Evolutionary conservation across 176 grass and related monocot genomes (phyloP), one percentile per base, ranked within the genome.

Genomic region (Eleusine coracana): DNA sequence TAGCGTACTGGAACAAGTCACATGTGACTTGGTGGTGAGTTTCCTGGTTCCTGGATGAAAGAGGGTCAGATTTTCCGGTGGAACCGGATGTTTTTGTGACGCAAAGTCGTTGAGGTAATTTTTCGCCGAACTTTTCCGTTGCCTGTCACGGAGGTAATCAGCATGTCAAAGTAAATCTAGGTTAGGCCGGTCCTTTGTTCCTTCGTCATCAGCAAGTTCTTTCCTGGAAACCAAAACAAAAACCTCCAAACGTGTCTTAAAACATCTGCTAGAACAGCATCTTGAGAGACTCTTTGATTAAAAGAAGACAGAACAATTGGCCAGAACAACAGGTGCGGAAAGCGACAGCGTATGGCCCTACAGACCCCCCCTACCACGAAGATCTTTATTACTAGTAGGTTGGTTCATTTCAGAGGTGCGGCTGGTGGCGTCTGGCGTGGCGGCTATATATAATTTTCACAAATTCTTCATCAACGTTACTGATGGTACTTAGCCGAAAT

Each of bases 1-100:
- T 86, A 50, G 77, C 72, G 84, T 77, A 23, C 38, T 66, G 72
- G 55, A 77, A 71, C 15, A 71, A 75, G 76, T 14, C 64, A 66
- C 79, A 52, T n/a, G 65, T 73, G 66, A 52, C 42, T 64, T 12
- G 70, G 27, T 37, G 52, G 64, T 54, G 55, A 31, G 54, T 64
- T 64, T 70, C 31, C 31, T 34, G 31, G 31, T 34, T 37, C 72
- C 54, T 27, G 29, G 20, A 55, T 21, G 59, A 52, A 54, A 79
- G 39, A 72, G 10, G 10, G 52, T 10, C 3, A 41, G 18, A 44
- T 56, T 60, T 89, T 75, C 46, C 41, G 10, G 60, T 21, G 63
- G 12, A 15, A 60, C 56, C 21, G 7, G 21, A 23, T 28, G 23
- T 12, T 13, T 13, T 27, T 62, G 59, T 9, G 2, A 40, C 29